phyloP scores from a whole-genome alignment of 1,284 basidiomycete genomes.

The Rhizoctonia solani region DNA sequence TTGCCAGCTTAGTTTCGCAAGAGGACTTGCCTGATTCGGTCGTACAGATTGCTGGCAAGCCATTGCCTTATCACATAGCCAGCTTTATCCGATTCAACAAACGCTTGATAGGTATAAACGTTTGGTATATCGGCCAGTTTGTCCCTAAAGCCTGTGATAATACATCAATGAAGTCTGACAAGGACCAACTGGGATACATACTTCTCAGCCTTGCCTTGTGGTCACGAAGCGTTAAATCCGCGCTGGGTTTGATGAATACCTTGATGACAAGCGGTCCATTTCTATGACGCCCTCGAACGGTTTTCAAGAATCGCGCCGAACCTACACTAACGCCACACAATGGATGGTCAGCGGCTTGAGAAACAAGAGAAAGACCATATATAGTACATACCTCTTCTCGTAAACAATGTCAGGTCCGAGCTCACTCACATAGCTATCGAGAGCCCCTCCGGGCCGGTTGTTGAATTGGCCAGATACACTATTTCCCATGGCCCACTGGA shows the following conservation, averaged over 20 bases:
- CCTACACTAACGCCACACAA: conserved; percentile 61
- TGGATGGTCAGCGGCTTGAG: neutral
- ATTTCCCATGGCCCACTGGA: conserved; percentile 42
- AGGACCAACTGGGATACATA: conserved; percentile 45
- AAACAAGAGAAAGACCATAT: neutral
- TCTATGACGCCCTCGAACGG: conserved; percentile 76
- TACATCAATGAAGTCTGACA: neutral
- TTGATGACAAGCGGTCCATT: conserved; percentile 76
- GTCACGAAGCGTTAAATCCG: conserved; percentile 65
- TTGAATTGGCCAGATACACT: conserved; percentile 38
- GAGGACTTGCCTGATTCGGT: conserved; percentile 84
- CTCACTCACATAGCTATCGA: conserved; percentile 89
- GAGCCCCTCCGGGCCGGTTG: conserved; percentile 55
- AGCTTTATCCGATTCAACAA: conserved; percentile 94
- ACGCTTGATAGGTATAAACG: conserved; percentile 87
- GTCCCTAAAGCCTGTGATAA: conserved; percentile 76
- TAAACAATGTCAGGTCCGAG: conserved; percentile 84
- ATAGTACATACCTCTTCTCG: conserved; percentile 75
- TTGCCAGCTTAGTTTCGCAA: neutral
- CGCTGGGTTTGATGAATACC: conserved; percentile 82
- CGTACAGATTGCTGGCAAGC: conserved; percentile 93
- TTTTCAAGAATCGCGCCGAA: conserved; percentile 93
- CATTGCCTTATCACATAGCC: conserved; percentile 96
- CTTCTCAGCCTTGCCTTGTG: conserved; percentile 73
- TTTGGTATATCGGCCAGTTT: conserved; percentile 83